Percentiles rank a stretch among this genome's conserved stretches.
These are phyloP conservation scores for Xylaria sp. DNA, from an alignment of 2,329 filamentous ascomycete genomes.

Conservation along the genomic window DNA sequence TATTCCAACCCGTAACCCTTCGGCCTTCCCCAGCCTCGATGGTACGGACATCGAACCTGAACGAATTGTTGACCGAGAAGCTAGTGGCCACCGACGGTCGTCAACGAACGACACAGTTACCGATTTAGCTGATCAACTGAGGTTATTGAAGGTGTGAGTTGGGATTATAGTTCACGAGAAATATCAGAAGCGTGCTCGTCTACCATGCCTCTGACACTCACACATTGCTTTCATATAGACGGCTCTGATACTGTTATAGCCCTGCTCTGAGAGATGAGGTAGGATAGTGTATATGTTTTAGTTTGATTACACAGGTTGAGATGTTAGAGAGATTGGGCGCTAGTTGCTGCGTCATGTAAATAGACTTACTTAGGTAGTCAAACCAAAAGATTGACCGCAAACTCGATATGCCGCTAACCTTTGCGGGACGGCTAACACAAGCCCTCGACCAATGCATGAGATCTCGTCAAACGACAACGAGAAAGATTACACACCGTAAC, in stretches of 20 bases:
- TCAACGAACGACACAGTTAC: conserved; percentile 17
- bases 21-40: background rate
- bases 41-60: background rate
- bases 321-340: background rate
- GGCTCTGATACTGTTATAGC: background rate
- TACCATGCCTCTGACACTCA: no score
- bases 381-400: background rate
- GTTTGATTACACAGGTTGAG: background rate
- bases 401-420: background rate
- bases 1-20: background rate
- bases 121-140: conserved; percentile 8
- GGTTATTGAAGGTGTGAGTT: conserved; percentile 2
- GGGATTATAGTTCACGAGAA: background rate
- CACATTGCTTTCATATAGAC: background rate
- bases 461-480: background rate
- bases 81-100: conserved; percentile 13
- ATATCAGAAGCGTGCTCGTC: background rate
- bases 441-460: background rate
- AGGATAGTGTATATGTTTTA: conserved; percentile 20
- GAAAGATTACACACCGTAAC: background rate
- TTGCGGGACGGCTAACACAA: background rate
- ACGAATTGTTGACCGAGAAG: conserved; percentile 3
- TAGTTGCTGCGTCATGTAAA: background rate
- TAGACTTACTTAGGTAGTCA: background rate
- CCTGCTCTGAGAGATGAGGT: conserved; percentile 15